These are phyloP conservation scores for Lonicera japonica DNA, from an alignment of 129 eudicot species.

Conservation along the genomic window DNA sequence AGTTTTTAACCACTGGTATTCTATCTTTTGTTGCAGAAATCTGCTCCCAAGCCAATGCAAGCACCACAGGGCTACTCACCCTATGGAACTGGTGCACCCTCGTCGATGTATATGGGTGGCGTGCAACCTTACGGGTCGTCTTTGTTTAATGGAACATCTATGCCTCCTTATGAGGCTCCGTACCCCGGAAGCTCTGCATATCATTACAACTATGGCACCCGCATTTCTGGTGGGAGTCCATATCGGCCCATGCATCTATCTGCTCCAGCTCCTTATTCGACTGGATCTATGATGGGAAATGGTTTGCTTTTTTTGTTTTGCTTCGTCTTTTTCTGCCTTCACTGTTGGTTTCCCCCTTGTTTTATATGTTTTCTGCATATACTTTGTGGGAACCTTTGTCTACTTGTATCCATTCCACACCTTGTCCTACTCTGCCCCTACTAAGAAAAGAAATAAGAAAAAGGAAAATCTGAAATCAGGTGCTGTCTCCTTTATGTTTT, in stretches of 20 bases:
- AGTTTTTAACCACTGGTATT: background rate
- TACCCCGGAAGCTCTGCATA: constrained; percentile 72
- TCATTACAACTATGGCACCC: constrained; percentile 60
- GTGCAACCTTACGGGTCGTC: constrained; percentile 82
- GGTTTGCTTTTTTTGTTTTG: constrained; percentile 21
- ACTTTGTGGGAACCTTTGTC: background rate
- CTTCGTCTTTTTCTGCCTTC: background rate
- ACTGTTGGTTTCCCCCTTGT: background rate
- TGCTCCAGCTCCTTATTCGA: constrained; percentile 68
- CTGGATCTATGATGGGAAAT: constrained; percentile 74
- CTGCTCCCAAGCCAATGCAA: constrained; percentile 73
- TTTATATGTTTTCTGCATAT: background rate
- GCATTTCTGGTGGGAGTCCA: constrained; percentile 80
- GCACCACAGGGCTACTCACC: constrained; percentile 65
- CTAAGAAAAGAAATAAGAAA: too few species aligned
- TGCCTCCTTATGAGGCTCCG: constrained; percentile 85
- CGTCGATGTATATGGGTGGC: constrained; percentile 80
- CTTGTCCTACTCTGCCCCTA: background rate
- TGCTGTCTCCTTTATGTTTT: too few species aligned
- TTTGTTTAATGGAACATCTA: constrained; percentile 57
- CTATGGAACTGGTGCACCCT: constrained; percentile 61
- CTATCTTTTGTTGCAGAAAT: constrained; percentile 43
- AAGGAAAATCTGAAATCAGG: too few species aligned
- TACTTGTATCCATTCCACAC: background rate
- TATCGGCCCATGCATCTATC: constrained; percentile 64